Percentiles rank a stretch among this genome's conserved stretches.
phyloP scores from a whole-genome alignment of 345 rosid genomes.

The Rhodamnia argentea region DNA sequence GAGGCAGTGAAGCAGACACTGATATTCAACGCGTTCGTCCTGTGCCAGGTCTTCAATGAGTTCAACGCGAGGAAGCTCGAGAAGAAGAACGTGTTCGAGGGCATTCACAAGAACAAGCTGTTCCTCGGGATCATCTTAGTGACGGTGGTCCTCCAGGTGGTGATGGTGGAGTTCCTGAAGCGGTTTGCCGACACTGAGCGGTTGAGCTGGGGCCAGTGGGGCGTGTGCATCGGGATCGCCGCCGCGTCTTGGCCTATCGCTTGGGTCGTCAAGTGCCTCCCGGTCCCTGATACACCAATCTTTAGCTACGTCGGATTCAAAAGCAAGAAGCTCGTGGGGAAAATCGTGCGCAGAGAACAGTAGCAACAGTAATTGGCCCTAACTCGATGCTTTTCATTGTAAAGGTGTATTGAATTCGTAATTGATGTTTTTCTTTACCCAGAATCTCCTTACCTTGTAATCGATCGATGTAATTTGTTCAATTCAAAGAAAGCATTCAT shows the following conservation, averaged over 20 bases:
- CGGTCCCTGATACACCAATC: conserved; percentile 42
- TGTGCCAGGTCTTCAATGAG: conserved; percentile 74
- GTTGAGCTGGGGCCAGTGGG: conserved; percentile 52
- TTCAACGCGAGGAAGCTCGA: conserved; percentile 63
- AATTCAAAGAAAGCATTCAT: not conserved
- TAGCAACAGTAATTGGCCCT: not conserved
- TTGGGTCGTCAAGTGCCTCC: conserved; percentile 48
- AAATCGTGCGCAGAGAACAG: not conserved
- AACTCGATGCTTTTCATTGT: not conserved
- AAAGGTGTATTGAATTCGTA: not conserved
- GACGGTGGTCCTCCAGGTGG: conserved; percentile 47
- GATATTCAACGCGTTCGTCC: conserved; percentile 54
- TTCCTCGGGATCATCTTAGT: conserved; percentile 37
- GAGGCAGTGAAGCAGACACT: conserved; percentile 43
- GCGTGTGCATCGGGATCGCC: conserved; percentile 35
- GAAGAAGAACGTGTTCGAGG: conserved; percentile 63
- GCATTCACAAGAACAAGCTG: conserved; percentile 44
- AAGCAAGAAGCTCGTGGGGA: not conserved
- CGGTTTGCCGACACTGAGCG: conserved; percentile 56
- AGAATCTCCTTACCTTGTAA: not conserved
- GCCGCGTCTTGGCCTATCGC: conserved; percentile 61
- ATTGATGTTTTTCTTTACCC: not conserved
- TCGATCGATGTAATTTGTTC: not conserved
- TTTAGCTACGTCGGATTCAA: conserved; percentile 32
- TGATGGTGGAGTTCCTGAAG: conserved; percentile 66